These are phyloP conservation scores for Clavispora vitiphila DNA, from an alignment of 805 yeast species.

Conservation along the genomic window DNA sequence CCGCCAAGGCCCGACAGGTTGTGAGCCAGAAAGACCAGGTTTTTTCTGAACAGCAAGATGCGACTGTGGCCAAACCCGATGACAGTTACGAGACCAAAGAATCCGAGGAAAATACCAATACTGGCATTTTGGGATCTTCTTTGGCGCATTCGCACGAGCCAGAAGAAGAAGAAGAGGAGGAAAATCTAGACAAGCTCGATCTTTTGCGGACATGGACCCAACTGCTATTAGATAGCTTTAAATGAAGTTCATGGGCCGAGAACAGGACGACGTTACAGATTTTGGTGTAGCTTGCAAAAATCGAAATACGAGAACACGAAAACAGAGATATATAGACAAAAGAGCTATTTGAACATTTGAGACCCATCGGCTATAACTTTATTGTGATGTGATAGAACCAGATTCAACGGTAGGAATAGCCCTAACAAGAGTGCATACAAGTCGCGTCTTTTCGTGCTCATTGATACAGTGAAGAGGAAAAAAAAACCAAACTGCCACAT, in stretches of 20 bases:
- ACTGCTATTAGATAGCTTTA: conserved; percentile 2
- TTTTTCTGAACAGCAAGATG: conserved; percentile 8
- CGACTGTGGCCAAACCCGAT: neutral
- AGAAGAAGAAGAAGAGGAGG: conserved; percentile 17
- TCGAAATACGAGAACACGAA: no score
- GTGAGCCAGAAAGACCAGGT: conserved; percentile 19
- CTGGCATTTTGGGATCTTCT: conserved; percentile 10
- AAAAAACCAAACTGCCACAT: neutral
- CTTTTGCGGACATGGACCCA: conserved; percentile 10
- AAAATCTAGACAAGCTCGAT: conserved; percentile 10
- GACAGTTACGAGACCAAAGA: neutral
- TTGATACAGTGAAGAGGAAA: neutral
- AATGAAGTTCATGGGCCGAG: neutral
- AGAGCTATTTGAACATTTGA: no score
- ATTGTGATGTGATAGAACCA: no score
- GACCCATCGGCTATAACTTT: no score
- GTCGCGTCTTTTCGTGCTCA: neutral
- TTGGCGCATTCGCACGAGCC: neutral
- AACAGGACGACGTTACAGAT: no score
- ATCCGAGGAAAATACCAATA: conserved; percentile 4
- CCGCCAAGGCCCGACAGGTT: conserved; percentile 20
- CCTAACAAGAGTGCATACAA: neutral
- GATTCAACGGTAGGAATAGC: no score
- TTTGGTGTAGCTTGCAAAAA: no score
- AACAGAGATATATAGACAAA: no score